A percentile compares a stretch with the other conserved stretches of the same genome.
Evolutionary conservation across 441 rosid genomes (phyloP).

Genomic region (Metrosideros polymorpha): DNA sequence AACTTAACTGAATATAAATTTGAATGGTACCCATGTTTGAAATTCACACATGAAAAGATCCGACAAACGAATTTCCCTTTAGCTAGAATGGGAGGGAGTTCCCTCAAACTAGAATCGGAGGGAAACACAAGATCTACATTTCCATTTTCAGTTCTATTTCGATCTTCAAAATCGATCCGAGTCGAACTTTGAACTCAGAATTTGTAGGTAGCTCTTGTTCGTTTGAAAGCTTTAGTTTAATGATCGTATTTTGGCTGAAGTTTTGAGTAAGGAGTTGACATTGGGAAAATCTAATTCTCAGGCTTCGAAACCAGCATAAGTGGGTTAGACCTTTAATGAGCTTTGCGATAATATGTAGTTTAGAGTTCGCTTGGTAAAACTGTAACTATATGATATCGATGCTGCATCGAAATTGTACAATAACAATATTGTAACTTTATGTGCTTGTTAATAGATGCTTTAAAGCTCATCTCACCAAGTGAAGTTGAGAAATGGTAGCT

Average conservation of each 20-base stretch:
- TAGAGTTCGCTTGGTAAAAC: not conserved
- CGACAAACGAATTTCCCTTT: accelerated
- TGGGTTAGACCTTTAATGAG: not conserved
- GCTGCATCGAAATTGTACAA: not conserved
- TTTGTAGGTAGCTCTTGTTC: not conserved
- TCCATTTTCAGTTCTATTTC: not conserved
- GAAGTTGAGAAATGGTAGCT: not conserved
- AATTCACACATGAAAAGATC: accelerated
- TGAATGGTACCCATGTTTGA: accelerated
- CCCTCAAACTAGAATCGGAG: accelerated
- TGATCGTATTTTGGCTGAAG: no score
- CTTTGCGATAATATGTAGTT: accelerated
- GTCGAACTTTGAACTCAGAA: not conserved
- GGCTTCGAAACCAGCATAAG: not conserved
- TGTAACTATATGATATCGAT: not conserved
- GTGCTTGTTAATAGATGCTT: not conserved
- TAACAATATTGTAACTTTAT: not conserved
- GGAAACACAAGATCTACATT: not conserved
- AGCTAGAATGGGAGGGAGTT: accelerated
- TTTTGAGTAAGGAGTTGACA: not conserved
- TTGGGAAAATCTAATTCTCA: not conserved
- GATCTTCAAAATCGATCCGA: not conserved
- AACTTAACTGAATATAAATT: not conserved
- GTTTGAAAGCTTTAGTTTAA: no score
- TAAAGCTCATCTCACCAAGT: not conserved